A percentile compares a stretch with the other conserved stretches of the same genome.
These are phyloP conservation scores for Microsporum audouinii DNA, from an alignment of 2,329 filamentous ascomycete species.

Conservation along the genomic window DNA sequence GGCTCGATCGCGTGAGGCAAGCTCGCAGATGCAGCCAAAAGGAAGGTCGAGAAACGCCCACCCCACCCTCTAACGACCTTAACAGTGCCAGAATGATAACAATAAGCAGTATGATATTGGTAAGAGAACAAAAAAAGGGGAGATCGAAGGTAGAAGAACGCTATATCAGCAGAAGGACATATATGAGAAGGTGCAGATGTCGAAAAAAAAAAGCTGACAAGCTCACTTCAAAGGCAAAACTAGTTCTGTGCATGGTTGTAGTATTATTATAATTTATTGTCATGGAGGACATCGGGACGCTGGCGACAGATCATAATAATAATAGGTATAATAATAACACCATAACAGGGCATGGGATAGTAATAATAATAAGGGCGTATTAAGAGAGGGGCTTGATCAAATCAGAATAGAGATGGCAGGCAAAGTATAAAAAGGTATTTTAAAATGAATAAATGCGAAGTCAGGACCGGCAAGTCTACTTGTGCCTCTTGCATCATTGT, in stretches of 20 bases:
- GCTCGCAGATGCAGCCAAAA: not conserved
- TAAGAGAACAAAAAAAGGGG: not conserved
- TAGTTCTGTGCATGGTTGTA: conserved; percentile 10
- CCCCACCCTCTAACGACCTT: not conserved
- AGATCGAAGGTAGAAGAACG: not conserved
- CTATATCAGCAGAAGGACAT: conserved; percentile 3
- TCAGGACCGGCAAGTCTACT: not conserved
- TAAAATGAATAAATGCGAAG: conserved; percentile 8
- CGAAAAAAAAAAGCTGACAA: conserved; percentile 7
- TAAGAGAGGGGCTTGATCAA: conserved; percentile 1
- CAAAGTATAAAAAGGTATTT: not conserved
- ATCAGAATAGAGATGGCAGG: not conserved
- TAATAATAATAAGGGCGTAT: conserved; percentile 7
- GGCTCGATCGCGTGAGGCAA: conserved; percentile 1
- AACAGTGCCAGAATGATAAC: conserved; percentile 1
- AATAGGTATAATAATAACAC: conserved; percentile 4
- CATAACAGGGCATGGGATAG: conserved; percentile 1
- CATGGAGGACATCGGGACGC: conserved; percentile 6
- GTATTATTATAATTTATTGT: conserved; percentile 13
- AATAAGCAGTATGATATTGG: conserved; percentile 5
- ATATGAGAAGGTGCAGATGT: conserved; percentile 2
- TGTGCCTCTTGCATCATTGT: conserved; percentile 1
- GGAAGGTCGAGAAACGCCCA: not conserved
- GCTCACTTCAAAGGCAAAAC: conserved; percentile 5
- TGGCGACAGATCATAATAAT: conserved; percentile 6